A percentile compares a stretch with the other conserved stretches of the same genome.
These are phyloP conservation scores for Ensete glaucum DNA, from an alignment of 176 grass and related monocot species.

Conservation along the genomic window DNA sequence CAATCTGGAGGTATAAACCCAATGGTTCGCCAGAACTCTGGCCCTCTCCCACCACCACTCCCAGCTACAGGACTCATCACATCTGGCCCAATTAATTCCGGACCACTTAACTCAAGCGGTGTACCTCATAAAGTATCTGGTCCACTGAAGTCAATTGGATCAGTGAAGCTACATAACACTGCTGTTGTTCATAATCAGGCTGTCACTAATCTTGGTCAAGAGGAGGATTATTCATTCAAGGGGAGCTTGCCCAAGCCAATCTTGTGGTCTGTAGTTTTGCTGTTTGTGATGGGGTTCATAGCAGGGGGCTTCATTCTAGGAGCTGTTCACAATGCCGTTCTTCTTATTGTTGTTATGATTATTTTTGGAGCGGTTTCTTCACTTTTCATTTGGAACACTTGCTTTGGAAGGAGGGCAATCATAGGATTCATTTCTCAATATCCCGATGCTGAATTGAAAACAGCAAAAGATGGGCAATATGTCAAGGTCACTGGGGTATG, in stretches of 20 bases:
- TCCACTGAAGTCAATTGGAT: conserved; percentile 1
- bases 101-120: conserved; percentile 10
- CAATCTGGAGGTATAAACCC: conserved; percentile 10
- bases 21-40: conserved; percentile 15
- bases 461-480: conserved; percentile 17
- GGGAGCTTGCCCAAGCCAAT: conserved; percentile 6
- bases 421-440: conserved; percentile 4
- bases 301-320: conserved; percentile 18
- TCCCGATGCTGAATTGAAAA: conserved; percentile 11
- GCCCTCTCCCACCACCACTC: conserved; percentile 4
- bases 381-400: conserved; percentile 16
- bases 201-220: conserved; percentile 13
- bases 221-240: conserved; percentile 12
- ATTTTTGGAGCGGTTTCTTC: conserved; percentile 6
- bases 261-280: conserved; percentile 11
- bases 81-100: conserved; percentile 15
- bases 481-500: conserved; percentile 18
- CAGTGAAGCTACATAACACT: conserved; percentile 2
- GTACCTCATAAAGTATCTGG: conserved; percentile 10
- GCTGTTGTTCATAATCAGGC: conserved; percentile 9
- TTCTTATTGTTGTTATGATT: conserved; percentile 17
- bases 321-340: conserved; percentile 13
- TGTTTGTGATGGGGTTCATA: conserved; percentile 20
- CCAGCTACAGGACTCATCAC: conserved; percentile 15
- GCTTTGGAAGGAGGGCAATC: conserved; percentile 6